Evolutionary conservation across 495 filamentous ascomycete genomes (phyloP), one percentile per base, ranked within the genome.

Genomic region (Penicillium canariense): DNA sequence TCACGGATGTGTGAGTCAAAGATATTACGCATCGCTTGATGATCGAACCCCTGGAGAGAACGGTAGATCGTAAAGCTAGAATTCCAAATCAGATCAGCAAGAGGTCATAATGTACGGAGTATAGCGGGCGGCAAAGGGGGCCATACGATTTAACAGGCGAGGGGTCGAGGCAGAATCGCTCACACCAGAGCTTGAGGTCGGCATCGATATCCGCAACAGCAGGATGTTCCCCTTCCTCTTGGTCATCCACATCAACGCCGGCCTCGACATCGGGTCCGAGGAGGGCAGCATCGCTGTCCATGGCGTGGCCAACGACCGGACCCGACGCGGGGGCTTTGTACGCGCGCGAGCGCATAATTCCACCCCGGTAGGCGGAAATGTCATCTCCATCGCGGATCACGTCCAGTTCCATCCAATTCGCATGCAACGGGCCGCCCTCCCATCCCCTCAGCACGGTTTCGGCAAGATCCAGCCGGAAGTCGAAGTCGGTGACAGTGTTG

Each of bases 71-170:
- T 71, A 54, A 77, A 77, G 40, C 74, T 77, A 25, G 18, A 4
- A 34, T 8, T 15, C 9, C 5, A 22, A 10, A 14, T 15, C 47
- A 30, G 14, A 26, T 47, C 45, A 59, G 43, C 20, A 48, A 38
- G 20, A 28, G 27, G n/a, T 44, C 6, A 38, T 34, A 0, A 2
- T 2, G 30, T n/a, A 40, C 35, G 14, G 11, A 11, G 10, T 3
- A 34, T 17, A 22, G 9, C 14, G 8, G n/a, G 38, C n/a, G 18
- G 27, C 30, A 20, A 15, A 38, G 31, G 28, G 17, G 38, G 7
- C 48, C 55, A 4, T 68, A 77, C 73, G 73, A 75, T 54, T 76
- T 77, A 20, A 76, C 69, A 2, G 67, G 55, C 0, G 73, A 55
- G 2, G 69, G 62, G 46, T 77, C 75, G 3, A 39, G 30, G 44